Evolutionary conservation across 352 stramenopile genomes (phyloP), one percentile per base, ranked within the genome.

Genomic region (Phytophthora nicotianae): DNA sequence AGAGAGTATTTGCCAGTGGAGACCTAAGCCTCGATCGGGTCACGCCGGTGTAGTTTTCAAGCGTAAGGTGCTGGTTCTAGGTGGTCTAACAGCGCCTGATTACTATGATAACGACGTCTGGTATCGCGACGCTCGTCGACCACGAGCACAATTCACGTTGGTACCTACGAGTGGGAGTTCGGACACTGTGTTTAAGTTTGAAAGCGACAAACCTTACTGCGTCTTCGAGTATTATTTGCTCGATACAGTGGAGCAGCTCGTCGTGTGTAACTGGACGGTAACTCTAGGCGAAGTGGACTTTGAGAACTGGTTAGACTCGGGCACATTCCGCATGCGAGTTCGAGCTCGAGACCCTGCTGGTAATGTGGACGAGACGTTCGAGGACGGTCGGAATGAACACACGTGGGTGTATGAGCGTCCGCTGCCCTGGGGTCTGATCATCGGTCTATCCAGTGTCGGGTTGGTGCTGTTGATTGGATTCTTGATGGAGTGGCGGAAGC

Each of bases 161-260:
- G 58, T 74, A 21, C 83, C 83, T 11, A 50, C 63, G 2, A 91
- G 71, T 26, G 66, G 60, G 27, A 84, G 79, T 21, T 86, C 83
- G 10, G 74, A 91, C 29, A 97, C 78, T 11, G 62, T 76, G 19
- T 98, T 98, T 55, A 74, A 64, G 6, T 98, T 98, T 37, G 77
- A 85, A 33, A 93, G 86, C 53, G 90, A 98, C 57, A 88, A 98
- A 40, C 65, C 77, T 1, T 90, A 88, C 26, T 91, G 85, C 43
- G 81, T 97, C 26, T 98, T 98, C 61, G 89, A 98, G 70, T 98
- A 98, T 62, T 90, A 97, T 62, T 68, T 98, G 27, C 75, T 91
- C 21, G 81, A 97, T 65, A 66, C 79, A 40, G 77, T 97, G 33
- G 81, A 95, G 68, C 78, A 85, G 57, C 68, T 88, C n/a, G 89